A percentile compares a stretch with the other conserved stretches of the same genome.
phyloP scores from a whole-genome alignment of 352 stramenopile genomes.

The Phytophthora pistaciae region DNA sequence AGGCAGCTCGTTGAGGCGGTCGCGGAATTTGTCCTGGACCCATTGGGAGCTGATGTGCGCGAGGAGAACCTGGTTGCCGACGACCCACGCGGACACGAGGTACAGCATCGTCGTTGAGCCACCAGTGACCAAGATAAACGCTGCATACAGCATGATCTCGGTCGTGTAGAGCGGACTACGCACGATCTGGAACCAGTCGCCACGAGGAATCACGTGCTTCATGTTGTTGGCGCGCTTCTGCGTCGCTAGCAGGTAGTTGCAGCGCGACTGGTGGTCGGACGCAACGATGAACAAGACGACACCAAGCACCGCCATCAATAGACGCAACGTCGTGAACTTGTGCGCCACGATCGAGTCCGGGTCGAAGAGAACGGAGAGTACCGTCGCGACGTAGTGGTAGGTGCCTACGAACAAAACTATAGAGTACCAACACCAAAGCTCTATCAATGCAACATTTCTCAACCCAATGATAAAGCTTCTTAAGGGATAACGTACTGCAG shows the following conservation, averaged over 20 bases:
- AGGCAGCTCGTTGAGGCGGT: slow-evolving; percentile 33
- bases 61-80: slow-evolving; percentile 70
- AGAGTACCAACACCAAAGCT: slow-evolving; percentile 2
- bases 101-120: slow-evolving; percentile 51
- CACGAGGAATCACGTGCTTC: slow-evolving; percentile 62
- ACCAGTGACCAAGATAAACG: slow-evolving; percentile 53
- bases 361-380: slow-evolving; percentile 58
- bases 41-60: slow-evolving; percentile 63
- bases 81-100: slow-evolving; percentile 62
- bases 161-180: slow-evolving; percentile 71
- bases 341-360: slow-evolving; percentile 28
- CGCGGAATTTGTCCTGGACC: slow-evolving; percentile 70
- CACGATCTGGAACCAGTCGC: slow-evolving; percentile 75
- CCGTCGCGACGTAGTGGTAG: slow-evolving; percentile 69
- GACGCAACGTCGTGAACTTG: slow-evolving; percentile 26
- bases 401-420: slow-evolving; percentile 62
- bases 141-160: slow-evolving; percentile 72
- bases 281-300: slow-evolving; percentile 51
- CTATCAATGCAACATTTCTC: slow-evolving; percentile 13
- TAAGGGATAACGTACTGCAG: slow-evolving; percentile 33
- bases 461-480: background rate
- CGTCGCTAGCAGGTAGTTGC: slow-evolving; percentile 62
- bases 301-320: slow-evolving; percentile 30
- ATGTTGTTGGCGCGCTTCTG: slow-evolving; percentile 62
- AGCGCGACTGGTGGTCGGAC: slow-evolving; percentile 68